Evolutionary conservation across 78 protist genomes (phyloP).

Genomic region (Planoprotostelium fungivorum): DNA sequence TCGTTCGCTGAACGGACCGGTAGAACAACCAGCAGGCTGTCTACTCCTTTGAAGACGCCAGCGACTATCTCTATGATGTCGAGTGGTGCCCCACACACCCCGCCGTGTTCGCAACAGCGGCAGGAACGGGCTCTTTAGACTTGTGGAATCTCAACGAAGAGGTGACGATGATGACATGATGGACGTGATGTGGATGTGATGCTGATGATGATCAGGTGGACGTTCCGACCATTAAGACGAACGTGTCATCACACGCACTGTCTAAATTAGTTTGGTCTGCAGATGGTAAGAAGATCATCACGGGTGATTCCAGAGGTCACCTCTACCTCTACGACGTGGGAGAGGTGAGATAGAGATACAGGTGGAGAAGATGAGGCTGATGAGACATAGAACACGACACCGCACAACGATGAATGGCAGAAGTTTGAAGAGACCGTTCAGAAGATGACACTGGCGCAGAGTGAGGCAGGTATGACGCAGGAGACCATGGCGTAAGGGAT

Average conservation of each 20-base stretch:
- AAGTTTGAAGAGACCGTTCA: slow-evolving; percentile 33
- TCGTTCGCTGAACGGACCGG: not conserved
- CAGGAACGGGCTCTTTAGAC: slow-evolving; percentile 58
- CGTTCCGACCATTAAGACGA: not conserved
- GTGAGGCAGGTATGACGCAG: too few relatives aligned
- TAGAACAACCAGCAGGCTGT: slow-evolving; percentile 34
- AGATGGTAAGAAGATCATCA: slow-evolving; percentile 39
- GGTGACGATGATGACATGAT: not conserved
- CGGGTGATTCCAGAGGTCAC: slow-evolving; percentile 51
- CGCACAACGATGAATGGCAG: slow-evolving; percentile 18
- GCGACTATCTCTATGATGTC: slow-evolving; percentile 75
- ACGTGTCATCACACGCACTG: not conserved
- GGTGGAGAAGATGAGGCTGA: too few relatives aligned
- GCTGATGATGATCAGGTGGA: not conserved
- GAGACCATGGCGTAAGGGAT: too few relatives aligned
- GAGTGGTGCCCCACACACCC: slow-evolving; percentile 86
- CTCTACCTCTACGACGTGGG: slow-evolving; percentile 33
- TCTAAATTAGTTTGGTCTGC: slow-evolving; percentile 22
- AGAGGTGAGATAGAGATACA: too few relatives aligned
- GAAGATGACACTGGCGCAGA: slow-evolving; percentile 9
- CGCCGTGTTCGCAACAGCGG: slow-evolving; percentile 67
- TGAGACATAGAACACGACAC: slow-evolving; percentile 23
- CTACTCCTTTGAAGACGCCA: slow-evolving; percentile 67
- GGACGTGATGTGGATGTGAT: not conserved
- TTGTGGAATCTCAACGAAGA: slow-evolving; percentile 65